These are phyloP conservation scores for Saitozyma sp. DNA, from an alignment of 768 basidiomycete genomes.

Conservation along the genomic window DNA sequence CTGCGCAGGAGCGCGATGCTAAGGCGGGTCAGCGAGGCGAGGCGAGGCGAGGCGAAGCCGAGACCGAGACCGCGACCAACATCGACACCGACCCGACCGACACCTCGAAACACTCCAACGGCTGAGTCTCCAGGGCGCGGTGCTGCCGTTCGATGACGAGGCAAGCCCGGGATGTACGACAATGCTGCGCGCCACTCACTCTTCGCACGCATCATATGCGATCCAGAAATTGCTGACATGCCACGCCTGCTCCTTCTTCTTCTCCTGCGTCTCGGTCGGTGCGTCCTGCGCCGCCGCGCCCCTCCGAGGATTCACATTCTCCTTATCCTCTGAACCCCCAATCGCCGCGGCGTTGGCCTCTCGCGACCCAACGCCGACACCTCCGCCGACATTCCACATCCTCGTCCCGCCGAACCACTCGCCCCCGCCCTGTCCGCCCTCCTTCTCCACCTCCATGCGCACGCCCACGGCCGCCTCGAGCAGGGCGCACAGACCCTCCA, in stretches of 20 bases:
- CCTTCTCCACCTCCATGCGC: slow-evolving; percentile 86
- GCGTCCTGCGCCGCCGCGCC: slow-evolving; percentile 4
- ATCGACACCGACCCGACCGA: too few species aligned
- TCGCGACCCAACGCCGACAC: slow-evolving; percentile 25
- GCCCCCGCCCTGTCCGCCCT: slow-evolving; percentile 83
- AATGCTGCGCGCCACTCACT: slow-evolving; percentile 62
- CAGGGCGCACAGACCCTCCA: slow-evolving; percentile 82
- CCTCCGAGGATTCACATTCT: slow-evolving; percentile 29
- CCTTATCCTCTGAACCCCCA: slow-evolving; percentile 34
- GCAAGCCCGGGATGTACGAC: not conserved
- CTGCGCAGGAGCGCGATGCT: slow-evolving; percentile 73
- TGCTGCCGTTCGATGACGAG: too few species aligned
- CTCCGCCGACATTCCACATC: slow-evolving; percentile 65
- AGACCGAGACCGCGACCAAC: too few species aligned
- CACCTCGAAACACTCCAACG: too few species aligned
- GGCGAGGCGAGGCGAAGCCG: too few species aligned
- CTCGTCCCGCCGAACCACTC: slow-evolving; percentile 91
- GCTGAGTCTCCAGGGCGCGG: too few species aligned
- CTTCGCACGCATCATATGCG: slow-evolving; percentile 83
- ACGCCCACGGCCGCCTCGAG: slow-evolving; percentile 88
- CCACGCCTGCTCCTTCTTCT: slow-evolving; percentile 65
- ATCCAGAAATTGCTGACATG: slow-evolving; percentile 94
- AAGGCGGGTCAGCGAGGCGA: slow-evolving; percentile 6
- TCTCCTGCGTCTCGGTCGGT: slow-evolving; percentile 27
- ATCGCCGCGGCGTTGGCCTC: slow-evolving; percentile 46